A percentile compares a stretch with the other conserved stretches of the same genome.
These are phyloP conservation scores for Coniochaeta prunicola DNA, from an alignment of 2,329 filamentous ascomycete genomes.

Conservation along the genomic window DNA sequence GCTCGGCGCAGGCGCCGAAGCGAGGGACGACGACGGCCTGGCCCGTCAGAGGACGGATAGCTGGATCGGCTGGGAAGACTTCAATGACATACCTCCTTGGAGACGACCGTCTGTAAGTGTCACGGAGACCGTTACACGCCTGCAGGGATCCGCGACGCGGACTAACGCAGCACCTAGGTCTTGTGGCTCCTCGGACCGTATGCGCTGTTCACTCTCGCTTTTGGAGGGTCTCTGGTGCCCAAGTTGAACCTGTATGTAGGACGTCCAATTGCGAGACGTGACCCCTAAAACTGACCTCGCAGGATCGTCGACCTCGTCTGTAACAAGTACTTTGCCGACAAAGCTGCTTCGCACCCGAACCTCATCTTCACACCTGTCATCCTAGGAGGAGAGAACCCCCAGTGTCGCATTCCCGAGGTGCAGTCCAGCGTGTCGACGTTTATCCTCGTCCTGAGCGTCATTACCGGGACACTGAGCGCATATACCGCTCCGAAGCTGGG, in stretches of 20 bases:
- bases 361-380: slow-evolving; percentile 57
- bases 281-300: slow-evolving; percentile 6
- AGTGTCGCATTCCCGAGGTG: slow-evolving; percentile 75
- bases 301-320: slow-evolving; percentile 78
- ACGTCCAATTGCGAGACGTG: neutral
- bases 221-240: slow-evolving; percentile 79
- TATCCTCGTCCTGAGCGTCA: slow-evolving; percentile 65
- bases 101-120: slow-evolving; percentile 50
- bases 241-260: slow-evolving; percentile 66
- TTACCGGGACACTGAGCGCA: slow-evolving; percentile 71
- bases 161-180: slow-evolving; percentile 43
- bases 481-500: slow-evolving; percentile 78
- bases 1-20: slow-evolving; percentile 22
- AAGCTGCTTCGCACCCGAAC: slow-evolving; percentile 47
- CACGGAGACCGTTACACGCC: neutral
- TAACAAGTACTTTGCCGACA: slow-evolving; percentile 70
- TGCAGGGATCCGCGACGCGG: neutral
- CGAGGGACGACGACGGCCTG: slow-evolving; percentile 8
- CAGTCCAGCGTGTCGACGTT: slow-evolving; percentile 73
- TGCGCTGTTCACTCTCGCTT: slow-evolving; percentile 74
- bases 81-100: slow-evolving; percentile 55
- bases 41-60: slow-evolving; percentile 14
- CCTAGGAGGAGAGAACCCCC: slow-evolving; percentile 62
- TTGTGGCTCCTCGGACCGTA: slow-evolving; percentile 80
- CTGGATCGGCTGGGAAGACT: slow-evolving; percentile 51